Conservation (phyloP, 2,329 filamentous ascomycete species). For the Cylindrodendrum hubeiense region DNA sequence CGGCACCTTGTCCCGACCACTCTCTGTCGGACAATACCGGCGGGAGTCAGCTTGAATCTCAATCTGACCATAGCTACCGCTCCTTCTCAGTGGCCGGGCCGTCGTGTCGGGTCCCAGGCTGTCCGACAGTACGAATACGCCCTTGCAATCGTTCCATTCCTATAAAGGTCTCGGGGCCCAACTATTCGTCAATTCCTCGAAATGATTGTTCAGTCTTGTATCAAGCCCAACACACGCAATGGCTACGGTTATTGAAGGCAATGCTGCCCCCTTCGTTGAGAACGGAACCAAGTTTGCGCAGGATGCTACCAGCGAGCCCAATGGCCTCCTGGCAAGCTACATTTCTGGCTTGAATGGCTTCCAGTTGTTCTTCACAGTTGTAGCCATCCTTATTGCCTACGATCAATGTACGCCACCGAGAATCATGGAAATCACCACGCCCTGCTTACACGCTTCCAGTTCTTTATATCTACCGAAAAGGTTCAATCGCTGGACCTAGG, state of each 20-base stretch:
- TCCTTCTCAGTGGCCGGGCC: background rate
- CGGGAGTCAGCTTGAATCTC: background rate
- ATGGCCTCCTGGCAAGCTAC: constrained; percentile 26
- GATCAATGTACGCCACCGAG: constrained; percentile 51
- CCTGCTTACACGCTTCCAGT: constrained; percentile 53
- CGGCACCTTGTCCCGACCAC: background rate
- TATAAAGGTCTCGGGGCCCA: background rate
- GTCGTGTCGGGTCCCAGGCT: background rate
- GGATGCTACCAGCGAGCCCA: background rate
- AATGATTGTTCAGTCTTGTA: background rate
- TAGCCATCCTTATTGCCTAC: constrained; percentile 51
- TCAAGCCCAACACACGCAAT: background rate
- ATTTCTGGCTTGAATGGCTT: constrained; percentile 17
- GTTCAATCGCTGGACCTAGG: constrained; percentile 70
- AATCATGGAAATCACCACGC: background rate
- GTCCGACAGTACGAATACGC: background rate
- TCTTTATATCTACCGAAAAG: constrained; percentile 72
- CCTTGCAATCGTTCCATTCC: background rate
- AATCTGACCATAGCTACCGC: background rate
- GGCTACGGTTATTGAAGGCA: constrained; percentile 6
- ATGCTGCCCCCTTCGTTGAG: background rate
- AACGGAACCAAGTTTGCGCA: constrained; percentile 14
- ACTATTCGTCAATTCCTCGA: background rate
- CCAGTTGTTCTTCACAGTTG: constrained; percentile 43
- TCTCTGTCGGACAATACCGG: background rate